Conservation (phyloP, 2,329 filamentous ascomycete genomes). For the Arachnomyces sp. region DNA sequence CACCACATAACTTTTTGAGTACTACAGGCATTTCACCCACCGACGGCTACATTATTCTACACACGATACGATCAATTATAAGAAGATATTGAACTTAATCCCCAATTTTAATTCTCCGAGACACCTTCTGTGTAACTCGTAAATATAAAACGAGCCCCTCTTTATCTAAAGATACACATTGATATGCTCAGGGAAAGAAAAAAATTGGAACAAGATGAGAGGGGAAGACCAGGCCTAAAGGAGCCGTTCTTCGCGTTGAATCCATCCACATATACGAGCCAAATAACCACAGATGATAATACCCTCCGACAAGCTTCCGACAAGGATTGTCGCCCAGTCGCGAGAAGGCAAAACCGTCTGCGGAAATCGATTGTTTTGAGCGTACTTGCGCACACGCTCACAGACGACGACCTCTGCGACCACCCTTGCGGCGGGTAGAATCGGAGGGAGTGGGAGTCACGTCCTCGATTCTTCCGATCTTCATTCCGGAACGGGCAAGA, state of each 20-base stretch:
- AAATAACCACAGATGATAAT: conserved; percentile 26
- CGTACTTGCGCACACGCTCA: conserved; percentile 49
- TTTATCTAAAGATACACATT: too few relatives aligned
- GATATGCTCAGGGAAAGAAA: too few relatives aligned
- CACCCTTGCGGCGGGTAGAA: conserved; percentile 99
- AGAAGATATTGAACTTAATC: too few relatives aligned
- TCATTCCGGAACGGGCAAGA: conserved; percentile 98
- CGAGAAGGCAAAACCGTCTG: conserved; percentile 9
- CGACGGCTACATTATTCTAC: too few relatives aligned
- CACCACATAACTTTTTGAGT: too few relatives aligned
- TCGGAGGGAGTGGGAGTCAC: conserved; percentile 98
- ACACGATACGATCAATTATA: too few relatives aligned
- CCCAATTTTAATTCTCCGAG: too few relatives aligned
- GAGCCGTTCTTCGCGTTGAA: conserved; percentile 48
- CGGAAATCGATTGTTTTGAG: conserved; percentile 23
- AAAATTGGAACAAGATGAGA: conserved; percentile 22
- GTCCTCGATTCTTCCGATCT: conserved; percentile 99
- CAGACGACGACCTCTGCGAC: conserved; percentile 99
- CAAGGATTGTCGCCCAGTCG: not conserved
- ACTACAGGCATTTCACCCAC: too few relatives aligned
- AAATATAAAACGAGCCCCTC: too few relatives aligned
- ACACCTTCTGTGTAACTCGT: too few relatives aligned
- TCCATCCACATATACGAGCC: conserved; percentile 35
- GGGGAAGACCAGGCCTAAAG: conserved; percentile 45
- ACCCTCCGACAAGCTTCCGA: conserved; percentile 15